Evolutionary conservation across 805 yeast genomes (phyloP).

Genomic region (Ogataea ganodermae): DNA sequence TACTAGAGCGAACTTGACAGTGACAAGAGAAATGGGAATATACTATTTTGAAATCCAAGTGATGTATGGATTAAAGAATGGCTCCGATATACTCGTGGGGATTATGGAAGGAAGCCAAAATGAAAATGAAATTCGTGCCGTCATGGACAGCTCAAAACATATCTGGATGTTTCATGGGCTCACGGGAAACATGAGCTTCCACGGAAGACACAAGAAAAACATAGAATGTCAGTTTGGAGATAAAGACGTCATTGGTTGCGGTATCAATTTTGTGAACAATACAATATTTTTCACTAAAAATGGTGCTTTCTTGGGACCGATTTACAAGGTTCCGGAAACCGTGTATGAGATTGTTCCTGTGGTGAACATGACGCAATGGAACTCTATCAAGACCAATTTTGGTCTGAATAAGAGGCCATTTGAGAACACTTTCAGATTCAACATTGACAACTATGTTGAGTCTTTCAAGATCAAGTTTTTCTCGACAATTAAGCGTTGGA

Average conservation of each 20-base stretch:
- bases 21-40: conserved; percentile 45
- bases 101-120: conserved; percentile 37
- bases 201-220: conserved; percentile 1
- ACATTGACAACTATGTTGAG: conserved; percentile 49
- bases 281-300: conserved; percentile 78
- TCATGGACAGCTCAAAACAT: conserved; percentile 4
- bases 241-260: conserved; percentile 79
- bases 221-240: conserved; percentile 44
- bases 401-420: conserved; percentile 40
- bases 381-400: conserved; percentile 52
- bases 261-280: conserved; percentile 66
- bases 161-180: conserved; percentile 6
- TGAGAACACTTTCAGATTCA: conserved; percentile 42
- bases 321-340: conserved; percentile 46
- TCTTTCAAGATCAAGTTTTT: conserved; percentile 36
- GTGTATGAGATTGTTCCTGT: conserved; percentile 43
- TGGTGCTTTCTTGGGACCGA: conserved; percentile 64
- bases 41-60: conserved; percentile 55
- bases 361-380: conserved; percentile 47
- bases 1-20: conserved; percentile 37
- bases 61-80: conserved; percentile 35
- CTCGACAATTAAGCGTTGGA: conserved; percentile 22
- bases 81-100: conserved; percentile 48
- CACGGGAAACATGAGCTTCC: conserved; percentile 2
- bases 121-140: conserved; percentile 3